A percentile compares a stretch with the other conserved stretches of the same genome.
Evolutionary conservation across 106 monocot genomes (phyloP).

Genomic region (Dendrobium officinale): DNA sequence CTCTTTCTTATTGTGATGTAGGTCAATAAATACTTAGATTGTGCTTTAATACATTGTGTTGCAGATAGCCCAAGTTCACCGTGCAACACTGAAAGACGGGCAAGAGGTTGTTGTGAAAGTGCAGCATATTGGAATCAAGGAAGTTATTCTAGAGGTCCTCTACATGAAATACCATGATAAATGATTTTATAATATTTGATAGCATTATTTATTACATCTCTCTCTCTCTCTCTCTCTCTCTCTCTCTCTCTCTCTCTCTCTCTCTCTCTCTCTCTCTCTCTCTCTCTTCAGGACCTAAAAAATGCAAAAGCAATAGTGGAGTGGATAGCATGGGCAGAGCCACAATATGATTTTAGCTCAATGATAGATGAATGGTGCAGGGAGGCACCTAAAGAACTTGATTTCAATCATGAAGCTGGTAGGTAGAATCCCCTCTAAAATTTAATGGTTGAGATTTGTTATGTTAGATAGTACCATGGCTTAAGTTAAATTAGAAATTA

Average conservation of each 20-base stretch:
- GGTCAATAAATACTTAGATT: neutral
- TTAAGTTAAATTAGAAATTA: conserved; percentile 1
- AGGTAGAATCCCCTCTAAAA: neutral
- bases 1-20: neutral
- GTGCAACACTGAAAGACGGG: conserved; percentile 76
- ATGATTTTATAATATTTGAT: conserved; percentile 5
- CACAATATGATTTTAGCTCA: conserved; percentile 87
- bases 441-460: neutral
- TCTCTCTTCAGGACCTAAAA: conserved; percentile 73
- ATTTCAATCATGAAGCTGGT: conserved; percentile 99
- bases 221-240: neutral
- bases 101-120: conserved; percentile 89
- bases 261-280: neutral
- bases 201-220: conserved; percentile 7
- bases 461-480: neutral
- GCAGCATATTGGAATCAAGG: conserved; percentile 92
- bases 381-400: conserved; percentile 97
- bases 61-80: conserved; percentile 98
- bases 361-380: conserved; percentile 99
- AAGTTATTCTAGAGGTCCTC: conserved; percentile 83
- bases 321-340: conserved; percentile 99
- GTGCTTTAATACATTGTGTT: conserved; percentile 10
- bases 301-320: conserved; percentile 94
- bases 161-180: neutral
- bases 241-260: conserved; percentile 15